Conservation (phyloP, 2,329 filamentous ascomycete genomes). For the Colletotrichum simmondsii region DNA sequence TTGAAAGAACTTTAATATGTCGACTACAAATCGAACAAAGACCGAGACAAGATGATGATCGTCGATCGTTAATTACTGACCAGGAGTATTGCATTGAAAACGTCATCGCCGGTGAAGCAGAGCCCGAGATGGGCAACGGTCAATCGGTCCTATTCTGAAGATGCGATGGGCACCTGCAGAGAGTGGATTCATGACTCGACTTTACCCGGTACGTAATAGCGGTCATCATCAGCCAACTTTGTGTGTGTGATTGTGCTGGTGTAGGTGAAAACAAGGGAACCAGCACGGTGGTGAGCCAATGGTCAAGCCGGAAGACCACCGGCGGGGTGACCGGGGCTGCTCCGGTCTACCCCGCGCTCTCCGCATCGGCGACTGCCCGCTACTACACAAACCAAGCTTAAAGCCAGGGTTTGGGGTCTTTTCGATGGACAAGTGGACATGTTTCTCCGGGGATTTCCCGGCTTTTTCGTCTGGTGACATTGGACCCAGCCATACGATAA, state of each 20-base stretch:
- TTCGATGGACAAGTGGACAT: not conserved
- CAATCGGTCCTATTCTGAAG: conserved; percentile 17
- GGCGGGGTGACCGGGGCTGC: not conserved
- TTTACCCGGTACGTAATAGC: not conserved
- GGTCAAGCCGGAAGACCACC: not conserved
- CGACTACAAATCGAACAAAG: not conserved
- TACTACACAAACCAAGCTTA: not conserved
- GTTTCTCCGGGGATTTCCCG: too few relatives aligned
- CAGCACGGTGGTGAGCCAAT: not conserved
- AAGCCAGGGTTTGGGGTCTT: not conserved
- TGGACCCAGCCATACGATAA: not conserved
- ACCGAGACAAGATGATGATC: not conserved
- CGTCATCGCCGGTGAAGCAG: conserved; percentile 4
- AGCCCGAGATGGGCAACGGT: conserved; percentile 3
- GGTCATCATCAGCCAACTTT: not conserved
- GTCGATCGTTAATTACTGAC: not conserved
- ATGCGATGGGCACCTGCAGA: not conserved
- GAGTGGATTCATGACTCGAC: conserved; percentile 21
- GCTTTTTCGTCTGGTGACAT: not conserved
- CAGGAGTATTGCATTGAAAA: not conserved
- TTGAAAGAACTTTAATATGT: not conserved
- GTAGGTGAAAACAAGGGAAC: not conserved
- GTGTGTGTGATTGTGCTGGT: not conserved
- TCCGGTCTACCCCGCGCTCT: too few relatives aligned
- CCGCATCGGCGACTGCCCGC: too few relatives aligned